These are phyloP conservation scores for Macroventuria anomochaeta DNA, from an alignment of 2,329 filamentous ascomycete genomes.

Conservation along the genomic window DNA sequence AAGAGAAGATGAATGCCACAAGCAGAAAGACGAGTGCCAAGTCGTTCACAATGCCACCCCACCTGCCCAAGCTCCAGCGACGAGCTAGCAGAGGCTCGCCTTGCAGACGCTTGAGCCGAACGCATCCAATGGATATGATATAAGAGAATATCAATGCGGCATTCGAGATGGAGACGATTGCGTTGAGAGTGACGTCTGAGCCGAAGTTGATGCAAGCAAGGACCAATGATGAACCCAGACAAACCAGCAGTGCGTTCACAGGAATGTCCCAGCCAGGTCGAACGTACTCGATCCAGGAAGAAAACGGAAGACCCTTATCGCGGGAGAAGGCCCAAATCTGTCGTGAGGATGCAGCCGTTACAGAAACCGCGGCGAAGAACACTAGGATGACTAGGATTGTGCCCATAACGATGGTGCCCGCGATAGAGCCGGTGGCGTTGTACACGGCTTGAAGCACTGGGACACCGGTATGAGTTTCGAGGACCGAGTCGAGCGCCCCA, in stretches of 20 bases:
- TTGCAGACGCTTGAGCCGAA: slow-evolving; percentile 37
- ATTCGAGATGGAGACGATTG: slow-evolving; percentile 46
- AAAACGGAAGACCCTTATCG: slow-evolving; percentile 33
- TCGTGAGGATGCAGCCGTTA: slow-evolving; percentile 36
- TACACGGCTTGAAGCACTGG: slow-evolving; percentile 35
- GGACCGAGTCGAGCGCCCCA: slow-evolving; percentile 45
- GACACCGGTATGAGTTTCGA: slow-evolving; percentile 26
- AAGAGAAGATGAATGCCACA: slow-evolving; percentile 50
- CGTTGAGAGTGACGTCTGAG: slow-evolving; percentile 50
- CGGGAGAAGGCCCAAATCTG: slow-evolving; percentile 35
- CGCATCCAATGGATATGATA: slow-evolving; percentile 40
- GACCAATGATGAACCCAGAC: slow-evolving; percentile 47
- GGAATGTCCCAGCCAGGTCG: slow-evolving; percentile 38
- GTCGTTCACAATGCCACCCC: slow-evolving; percentile 48
- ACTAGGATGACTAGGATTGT: slow-evolving; percentile 33
- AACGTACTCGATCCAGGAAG: slow-evolving; percentile 32
- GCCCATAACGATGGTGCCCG: slow-evolving; percentile 32
- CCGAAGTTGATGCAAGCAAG: slow-evolving; percentile 54
- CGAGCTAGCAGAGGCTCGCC: slow-evolving; percentile 32
- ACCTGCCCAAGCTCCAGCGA: slow-evolving; percentile 48
- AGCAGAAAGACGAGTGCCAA: slow-evolving; percentile 44
- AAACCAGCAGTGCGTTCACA: slow-evolving; percentile 39
- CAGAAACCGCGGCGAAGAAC: slow-evolving; percentile 46
- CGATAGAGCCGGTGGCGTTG: slow-evolving; percentile 32
- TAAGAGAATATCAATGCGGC: slow-evolving; percentile 43